Conservation (phyloP, 2,329 filamentous ascomycete species). For the Neopestalotiopsis rosae region DNA sequence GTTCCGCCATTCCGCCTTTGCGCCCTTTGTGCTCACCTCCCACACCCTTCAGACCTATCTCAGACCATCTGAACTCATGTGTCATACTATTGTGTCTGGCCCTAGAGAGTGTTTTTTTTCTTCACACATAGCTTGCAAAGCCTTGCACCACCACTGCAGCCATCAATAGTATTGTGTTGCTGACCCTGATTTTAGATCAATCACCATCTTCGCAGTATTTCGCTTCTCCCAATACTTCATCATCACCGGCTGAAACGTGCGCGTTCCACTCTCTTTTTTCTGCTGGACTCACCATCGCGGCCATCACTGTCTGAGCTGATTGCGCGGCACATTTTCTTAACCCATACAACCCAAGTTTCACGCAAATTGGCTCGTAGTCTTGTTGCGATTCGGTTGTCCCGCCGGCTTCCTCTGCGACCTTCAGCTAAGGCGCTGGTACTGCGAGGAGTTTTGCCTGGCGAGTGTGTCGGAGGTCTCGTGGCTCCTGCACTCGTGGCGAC, state of each 20-base stretch:
- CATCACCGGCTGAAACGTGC: conserved; percentile 63
- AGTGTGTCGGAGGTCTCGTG: conserved; percentile 59
- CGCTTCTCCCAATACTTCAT: conserved; percentile 70
- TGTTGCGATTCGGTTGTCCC: conserved; percentile 68
- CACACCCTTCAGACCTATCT: no score
- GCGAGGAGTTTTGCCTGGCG: conserved; percentile 67
- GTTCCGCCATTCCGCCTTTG: no score
- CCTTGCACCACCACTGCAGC: no score
- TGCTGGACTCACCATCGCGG: conserved; percentile 61
- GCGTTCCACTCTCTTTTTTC: conserved; percentile 57
- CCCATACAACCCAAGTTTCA: conserved; percentile 68
- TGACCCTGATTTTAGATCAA: conserved; percentile 51
- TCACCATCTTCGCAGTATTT: conserved; percentile 66
- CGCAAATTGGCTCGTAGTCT: conserved; percentile 67
- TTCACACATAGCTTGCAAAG: no score
- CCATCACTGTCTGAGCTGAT: conserved; percentile 68
- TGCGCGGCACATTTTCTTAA: conserved; percentile 69
- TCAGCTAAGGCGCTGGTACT: conserved; percentile 65
- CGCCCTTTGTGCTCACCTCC: no score
- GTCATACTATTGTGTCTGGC: no score
- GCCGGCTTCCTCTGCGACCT: conserved; percentile 64
- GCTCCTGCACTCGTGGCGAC: conserved; percentile 68
- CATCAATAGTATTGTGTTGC: not conserved
- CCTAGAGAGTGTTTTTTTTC: no score
- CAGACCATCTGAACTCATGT: no score